A percentile compares a stretch with the other conserved stretches of the same genome.
Evolutionary conservation across 306 rosid genomes (phyloP).

Genomic region (Lotus japonicus): DNA sequence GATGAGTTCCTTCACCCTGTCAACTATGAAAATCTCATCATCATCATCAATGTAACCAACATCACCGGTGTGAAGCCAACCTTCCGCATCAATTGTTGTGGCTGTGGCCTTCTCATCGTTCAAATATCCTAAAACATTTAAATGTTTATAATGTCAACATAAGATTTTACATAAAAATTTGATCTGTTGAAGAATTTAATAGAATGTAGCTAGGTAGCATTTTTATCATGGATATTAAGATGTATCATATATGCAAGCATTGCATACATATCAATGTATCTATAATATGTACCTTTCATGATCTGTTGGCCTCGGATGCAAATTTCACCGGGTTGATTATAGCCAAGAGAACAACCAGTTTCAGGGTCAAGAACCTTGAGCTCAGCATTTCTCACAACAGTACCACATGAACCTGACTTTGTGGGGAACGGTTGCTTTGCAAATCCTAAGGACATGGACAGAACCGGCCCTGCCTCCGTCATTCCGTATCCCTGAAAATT

Average conservation of each 20-base stretch:
- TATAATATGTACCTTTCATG: slow-evolving; percentile 54
- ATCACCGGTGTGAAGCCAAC: slow-evolving; percentile 93
- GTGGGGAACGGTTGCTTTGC: slow-evolving; percentile 60
- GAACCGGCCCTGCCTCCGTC: slow-evolving; percentile 96
- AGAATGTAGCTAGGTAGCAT: too few relatives aligned
- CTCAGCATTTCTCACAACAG: slow-evolving; percentile 74
- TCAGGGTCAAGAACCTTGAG: slow-evolving; percentile 65
- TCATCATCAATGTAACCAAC: slow-evolving; percentile 74
- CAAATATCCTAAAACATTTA: slow-evolving; percentile 47
- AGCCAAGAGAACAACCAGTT: slow-evolving; percentile 54
- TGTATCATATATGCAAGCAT: too few relatives aligned
- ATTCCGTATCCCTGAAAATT: slow-evolving; percentile 71
- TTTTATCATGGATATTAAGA: too few relatives aligned
- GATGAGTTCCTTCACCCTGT: slow-evolving; percentile 83
- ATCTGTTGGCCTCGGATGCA: slow-evolving; percentile 76
- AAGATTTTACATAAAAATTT: too few relatives aligned
- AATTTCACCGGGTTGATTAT: slow-evolving; percentile 74
- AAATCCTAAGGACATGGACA: slow-evolving; percentile 64
- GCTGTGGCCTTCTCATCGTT: slow-evolving; percentile 60
- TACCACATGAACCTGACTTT: slow-evolving; percentile 81
- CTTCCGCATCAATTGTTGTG: slow-evolving; percentile 58
- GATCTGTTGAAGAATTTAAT: too few relatives aligned
- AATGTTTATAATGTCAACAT: not conserved
- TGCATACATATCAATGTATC: too few relatives aligned
- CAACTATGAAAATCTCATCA: slow-evolving; percentile 77